phyloP scores from a whole-genome alignment of 306 rosid species.

The Acacia acuminata region DNA sequence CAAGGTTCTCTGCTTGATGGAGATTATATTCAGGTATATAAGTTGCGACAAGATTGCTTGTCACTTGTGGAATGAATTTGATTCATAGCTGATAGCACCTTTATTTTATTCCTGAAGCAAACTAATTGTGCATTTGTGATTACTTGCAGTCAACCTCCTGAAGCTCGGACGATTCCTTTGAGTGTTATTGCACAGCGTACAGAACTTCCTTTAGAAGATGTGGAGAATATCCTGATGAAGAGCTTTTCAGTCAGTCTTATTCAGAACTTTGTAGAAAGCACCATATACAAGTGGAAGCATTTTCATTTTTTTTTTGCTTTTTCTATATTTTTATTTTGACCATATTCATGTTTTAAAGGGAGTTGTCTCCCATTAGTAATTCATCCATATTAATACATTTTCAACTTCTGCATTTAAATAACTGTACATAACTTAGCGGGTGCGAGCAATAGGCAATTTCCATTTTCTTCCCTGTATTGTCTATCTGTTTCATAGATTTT shows the following conservation, averaged over 20 bases:
- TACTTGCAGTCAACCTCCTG: constrained; percentile 86
- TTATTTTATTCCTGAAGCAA: neutral
- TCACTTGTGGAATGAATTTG: neutral
- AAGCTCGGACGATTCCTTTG: constrained; percentile 91
- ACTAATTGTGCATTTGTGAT: constrained; percentile 15
- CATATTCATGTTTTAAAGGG: no score
- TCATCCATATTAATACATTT: no score
- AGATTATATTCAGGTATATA: constrained; percentile 88
- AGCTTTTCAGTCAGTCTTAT: constrained; percentile 84
- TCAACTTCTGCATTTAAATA: no score
- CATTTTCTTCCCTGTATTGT: neutral
- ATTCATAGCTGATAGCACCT: neutral
- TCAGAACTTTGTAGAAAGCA: neutral
- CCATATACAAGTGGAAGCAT: neutral
- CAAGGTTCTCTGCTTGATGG: constrained; percentile 96
- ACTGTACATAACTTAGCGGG: neutral
- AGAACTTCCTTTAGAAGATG: constrained; percentile 89
- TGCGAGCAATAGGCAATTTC: neutral
- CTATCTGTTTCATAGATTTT: no score
- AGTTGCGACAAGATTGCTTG: constrained; percentile 2
- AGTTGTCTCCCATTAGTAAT: no score
- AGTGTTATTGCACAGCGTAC: constrained; percentile 86
- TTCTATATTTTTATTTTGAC: no score
- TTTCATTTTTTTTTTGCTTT: neutral
- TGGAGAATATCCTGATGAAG: constrained; percentile 95